Base-by-base conservation (phyloP, 768 basidiomycete species). In the Boletus tomentosulus region DNA sequence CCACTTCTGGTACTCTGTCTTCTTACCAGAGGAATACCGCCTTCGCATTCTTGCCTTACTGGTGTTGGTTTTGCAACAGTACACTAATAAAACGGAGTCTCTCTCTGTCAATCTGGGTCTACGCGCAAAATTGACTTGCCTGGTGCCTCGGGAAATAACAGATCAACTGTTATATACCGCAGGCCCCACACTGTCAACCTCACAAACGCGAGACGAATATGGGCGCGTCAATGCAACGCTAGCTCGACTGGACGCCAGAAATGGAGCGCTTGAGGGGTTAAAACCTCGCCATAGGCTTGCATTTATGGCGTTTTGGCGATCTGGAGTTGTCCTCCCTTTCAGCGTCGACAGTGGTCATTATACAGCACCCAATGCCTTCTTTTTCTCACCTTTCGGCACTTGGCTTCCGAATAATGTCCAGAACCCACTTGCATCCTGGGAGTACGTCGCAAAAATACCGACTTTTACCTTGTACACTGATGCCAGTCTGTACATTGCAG, bases 371-470 rank as follows among this genome's bases (percentile, higher is more conserved):
- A 81, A 80, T 51, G 25, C 74, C 34, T 68, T 77, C 49, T 65
- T 78, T 22, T 82, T 80, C 60, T 73, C 74, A 0, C 57, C 74
- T 7, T 57, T 64, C 42, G 78, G 80, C 6, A 62, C 72, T 42
- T 81, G 77, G 78, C 61, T 79, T 38, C 57, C 62, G 19, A 49
- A 62, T 24, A 64, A 67, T 12, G 57, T 62, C 39, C 66, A 71
- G 13, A 75, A 73, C 46, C 78, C 81, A 0, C 68, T 81, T 3
- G 68, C 71, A 16, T 74, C 74, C 15, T 83, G 79, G 78, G 73
- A 79, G 76, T 78, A 61, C 54, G 73, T 67, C 13, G 34, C 31
- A 16, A 54, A 25, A 28, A 6, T 38, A 4, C 46, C 16, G 4
- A 38, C 11, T 33, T 53, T 16, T n/a, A 27, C 24, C 35, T 27